Conservation (phyloP, 176 grass and related monocot species). For the Avena atlantica region DNA sequence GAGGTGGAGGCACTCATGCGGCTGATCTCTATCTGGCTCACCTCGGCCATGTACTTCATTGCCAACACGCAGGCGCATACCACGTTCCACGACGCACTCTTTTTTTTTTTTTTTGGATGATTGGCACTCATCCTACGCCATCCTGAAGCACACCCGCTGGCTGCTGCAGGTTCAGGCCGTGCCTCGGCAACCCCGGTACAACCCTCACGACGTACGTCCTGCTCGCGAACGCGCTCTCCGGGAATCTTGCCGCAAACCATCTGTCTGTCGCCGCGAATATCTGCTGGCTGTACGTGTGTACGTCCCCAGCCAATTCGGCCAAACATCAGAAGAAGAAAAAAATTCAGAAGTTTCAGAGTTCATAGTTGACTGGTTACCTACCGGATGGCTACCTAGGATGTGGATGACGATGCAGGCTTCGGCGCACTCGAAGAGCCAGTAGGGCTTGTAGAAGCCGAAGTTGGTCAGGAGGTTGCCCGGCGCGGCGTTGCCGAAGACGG, state of each 20-base stretch:
- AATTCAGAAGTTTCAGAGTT: not conserved
- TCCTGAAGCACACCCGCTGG: constrained; percentile 57
- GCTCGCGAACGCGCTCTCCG: constrained; percentile 61
- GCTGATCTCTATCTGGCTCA: constrained; percentile 51
- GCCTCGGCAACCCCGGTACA: constrained; percentile 51
- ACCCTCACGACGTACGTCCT: constrained; percentile 45
- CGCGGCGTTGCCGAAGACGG: no score
- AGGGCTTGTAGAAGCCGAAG: constrained; percentile 69
- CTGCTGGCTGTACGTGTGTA: constrained; percentile 57
- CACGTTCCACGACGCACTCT: constrained; percentile 27
- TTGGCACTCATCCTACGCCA: constrained; percentile 37
- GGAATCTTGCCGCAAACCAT: constrained; percentile 40
- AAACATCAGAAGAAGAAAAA: no score
- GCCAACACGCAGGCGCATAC: constrained; percentile 52
- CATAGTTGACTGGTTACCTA: not conserved
- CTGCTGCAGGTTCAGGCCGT: constrained; percentile 39
- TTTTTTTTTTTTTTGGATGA: not conserved
- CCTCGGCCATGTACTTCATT: constrained; percentile 40
- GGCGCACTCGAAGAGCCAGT: constrained; percentile 75
- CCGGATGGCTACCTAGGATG: constrained; percentile 65
- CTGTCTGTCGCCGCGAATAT: constrained; percentile 59
- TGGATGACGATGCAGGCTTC: constrained; percentile 68
- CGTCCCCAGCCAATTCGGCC: not conserved
- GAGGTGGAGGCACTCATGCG: constrained; percentile 46
- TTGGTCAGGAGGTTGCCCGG: constrained; percentile 68